Evolutionary conservation across 306 rosid species (phyloP), one percentile per base, ranked within the genome.

Genomic region (Oemleria cerasiformis): DNA sequence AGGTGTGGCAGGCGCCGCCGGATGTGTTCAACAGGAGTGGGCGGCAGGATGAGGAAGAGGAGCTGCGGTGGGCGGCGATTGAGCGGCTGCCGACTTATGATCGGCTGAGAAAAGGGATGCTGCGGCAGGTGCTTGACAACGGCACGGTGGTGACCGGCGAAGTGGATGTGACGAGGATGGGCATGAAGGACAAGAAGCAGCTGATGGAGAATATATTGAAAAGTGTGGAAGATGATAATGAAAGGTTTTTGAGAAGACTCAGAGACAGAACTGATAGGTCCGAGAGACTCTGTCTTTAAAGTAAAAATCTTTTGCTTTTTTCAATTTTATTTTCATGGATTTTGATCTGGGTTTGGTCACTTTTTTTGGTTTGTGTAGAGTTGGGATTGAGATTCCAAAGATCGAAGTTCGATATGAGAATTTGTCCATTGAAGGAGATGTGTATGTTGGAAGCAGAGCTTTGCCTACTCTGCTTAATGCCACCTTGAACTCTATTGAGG

Each of bases 51-150:
- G 84, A 84, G 8, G 92, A 90, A 48, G 94, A 87, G 39, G 91
- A 89, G 59, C 86, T 94, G 20, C 81, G 75, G 71, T 94, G 97
- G 98, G 98, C 97, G 0, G 89, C 98, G 6, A 78, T 91, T 19
- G 92, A 94, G 81, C 79, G 96, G 66, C 95, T 94, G 61, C 96
- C 98, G 1, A 91, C 98, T 1, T 94, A 84, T 75, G 97, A 91
- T 10, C 77, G 97, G 63, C 5, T 94, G 63, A 82, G 82, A 23
- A 87, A 83, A 72, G 90, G 92, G 68, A 58, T 94, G 65, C 72
- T 91, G 4, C 78, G 75, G 47, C 82, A 77, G 34, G 96, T 80
- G 3, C 65, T 82, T 5, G 96, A 91, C 15, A 71, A 61, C 53
- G 91, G 96, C 8, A 71, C 59, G 3, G 83, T 87, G 51, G 79